These are phyloP conservation scores for Dinochytrium kinnereticum DNA, from an alignment of 371 early-diverging fungal genomes.

Conservation along the genomic window DNA sequence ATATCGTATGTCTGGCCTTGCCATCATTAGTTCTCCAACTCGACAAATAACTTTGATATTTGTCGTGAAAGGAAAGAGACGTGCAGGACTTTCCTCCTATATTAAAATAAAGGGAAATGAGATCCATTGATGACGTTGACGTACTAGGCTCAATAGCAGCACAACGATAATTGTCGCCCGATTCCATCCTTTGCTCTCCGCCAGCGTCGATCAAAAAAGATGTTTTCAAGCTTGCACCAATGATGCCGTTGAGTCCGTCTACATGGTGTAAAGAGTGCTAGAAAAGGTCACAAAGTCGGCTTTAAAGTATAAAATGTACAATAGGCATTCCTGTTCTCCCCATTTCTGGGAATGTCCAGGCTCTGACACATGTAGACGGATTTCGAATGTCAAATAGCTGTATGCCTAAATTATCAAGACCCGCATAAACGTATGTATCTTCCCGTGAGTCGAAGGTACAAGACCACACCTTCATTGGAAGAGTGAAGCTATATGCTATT, in stretches of 20 bases:
- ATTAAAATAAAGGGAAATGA: background rate
- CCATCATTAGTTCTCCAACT: background rate
- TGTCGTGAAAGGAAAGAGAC: background rate
- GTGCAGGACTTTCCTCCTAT: background rate
- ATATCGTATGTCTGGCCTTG: background rate
- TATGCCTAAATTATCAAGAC: background rate
- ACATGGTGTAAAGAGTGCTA: background rate
- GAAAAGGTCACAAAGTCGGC: background rate
- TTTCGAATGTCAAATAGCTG: conserved; percentile 3
- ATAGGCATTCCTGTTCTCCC: conserved; percentile 6
- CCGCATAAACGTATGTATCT: background rate
- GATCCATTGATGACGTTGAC: background rate
- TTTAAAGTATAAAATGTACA: background rate
- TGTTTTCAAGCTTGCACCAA: background rate
- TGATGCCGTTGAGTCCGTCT: background rate
- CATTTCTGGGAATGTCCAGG: background rate
- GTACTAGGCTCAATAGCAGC: background rate
- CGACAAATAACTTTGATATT: conserved; percentile 1
- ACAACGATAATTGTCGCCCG: background rate
- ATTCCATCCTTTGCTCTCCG: background rate
- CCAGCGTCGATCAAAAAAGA: background rate
- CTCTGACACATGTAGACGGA: background rate
- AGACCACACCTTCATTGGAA: background rate
- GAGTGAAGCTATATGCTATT: background rate
- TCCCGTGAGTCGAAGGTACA: background rate